Evolutionary conservation across 345 rosid genomes (phyloP), one percentile per base, ranked within the genome.

Genomic region (Lepidium didymum): DNA sequence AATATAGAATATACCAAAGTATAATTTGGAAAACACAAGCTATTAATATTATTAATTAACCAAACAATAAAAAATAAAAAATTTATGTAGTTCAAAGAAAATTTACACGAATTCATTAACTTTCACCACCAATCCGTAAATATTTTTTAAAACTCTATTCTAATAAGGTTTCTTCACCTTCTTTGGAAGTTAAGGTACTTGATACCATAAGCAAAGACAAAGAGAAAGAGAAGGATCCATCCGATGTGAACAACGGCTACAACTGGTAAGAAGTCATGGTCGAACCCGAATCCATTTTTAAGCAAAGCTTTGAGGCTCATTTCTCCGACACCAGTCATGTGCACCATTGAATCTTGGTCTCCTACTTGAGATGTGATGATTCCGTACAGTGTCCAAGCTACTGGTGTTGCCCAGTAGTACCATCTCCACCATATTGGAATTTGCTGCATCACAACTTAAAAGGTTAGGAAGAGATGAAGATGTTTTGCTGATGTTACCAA

Each of bases 341-440:
- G 70, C 14, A 89, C 51, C 2, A 4, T 8, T 23, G 67, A 1
- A 3, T 75, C 66, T 3, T 31, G 72, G 73, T 92, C 87, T 49
- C 96, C 96, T 18, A 87, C 79, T 73, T 89, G 96, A 62, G 88
- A 79, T 11, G 94, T 77, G 44, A 89, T 73, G n/a, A 92, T 78
- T 2, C 92, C 96, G 12, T 89, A 83, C n/a, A 89, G 31, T 59
- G 92, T 87, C 97, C 96, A 91, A 4, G 96, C 80, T 62, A 83
- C 86, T 0, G 96, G 97, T 10, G 85, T 75, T 25, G 67, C 80
- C 90, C 96, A 91, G 66, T 91, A 86, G 62, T 87, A 87, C 98
- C 98, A 89, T 70, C 94, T 87, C 96, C 96, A 92, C 98, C 96
- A 89, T n/a, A 83, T 49, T 0, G 96, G 98, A 19, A 89, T 80